These are phyloP conservation scores for Backusella luteola DNA, from an alignment of 192 early-diverging fungal genomes.

Conservation along the genomic window DNA sequence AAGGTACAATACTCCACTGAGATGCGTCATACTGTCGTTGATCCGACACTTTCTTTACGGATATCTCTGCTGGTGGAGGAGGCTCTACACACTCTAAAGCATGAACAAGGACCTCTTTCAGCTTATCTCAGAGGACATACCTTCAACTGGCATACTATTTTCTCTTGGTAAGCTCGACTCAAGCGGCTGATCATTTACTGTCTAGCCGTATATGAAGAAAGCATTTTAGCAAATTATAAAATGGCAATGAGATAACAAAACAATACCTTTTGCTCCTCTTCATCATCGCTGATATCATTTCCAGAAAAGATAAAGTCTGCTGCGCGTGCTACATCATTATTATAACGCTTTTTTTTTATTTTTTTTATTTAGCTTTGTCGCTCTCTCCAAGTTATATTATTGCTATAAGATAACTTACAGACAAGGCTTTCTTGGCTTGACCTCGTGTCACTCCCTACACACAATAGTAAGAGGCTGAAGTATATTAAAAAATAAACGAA, in stretches of 20 bases:
- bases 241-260: neutral
- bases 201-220: neutral
- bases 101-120: neutral
- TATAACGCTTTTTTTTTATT: conserved; percentile 29
- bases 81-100: neutral
- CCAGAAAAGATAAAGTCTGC: conserved; percentile 43
- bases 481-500: neutral
- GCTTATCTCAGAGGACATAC: neutral
- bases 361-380: neutral
- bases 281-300: conserved; percentile 14
- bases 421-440: conserved; percentile 16
- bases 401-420: conserved; percentile 8
- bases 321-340: conserved; percentile 36
- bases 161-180: neutral
- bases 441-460: conserved; percentile 15
- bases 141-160: neutral
- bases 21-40: neutral
- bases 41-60: neutral
- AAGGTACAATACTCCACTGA: conserved; percentile 20
- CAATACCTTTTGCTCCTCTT: neutral
- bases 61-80: neutral
- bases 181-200: neutral
- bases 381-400: neutral
- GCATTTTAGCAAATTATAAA: neutral
- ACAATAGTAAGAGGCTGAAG: neutral